These are phyloP conservation scores for Aspergillus hiratsukae DNA, from an alignment of 2,329 filamentous ascomycete genomes.

Conservation along the genomic window DNA sequence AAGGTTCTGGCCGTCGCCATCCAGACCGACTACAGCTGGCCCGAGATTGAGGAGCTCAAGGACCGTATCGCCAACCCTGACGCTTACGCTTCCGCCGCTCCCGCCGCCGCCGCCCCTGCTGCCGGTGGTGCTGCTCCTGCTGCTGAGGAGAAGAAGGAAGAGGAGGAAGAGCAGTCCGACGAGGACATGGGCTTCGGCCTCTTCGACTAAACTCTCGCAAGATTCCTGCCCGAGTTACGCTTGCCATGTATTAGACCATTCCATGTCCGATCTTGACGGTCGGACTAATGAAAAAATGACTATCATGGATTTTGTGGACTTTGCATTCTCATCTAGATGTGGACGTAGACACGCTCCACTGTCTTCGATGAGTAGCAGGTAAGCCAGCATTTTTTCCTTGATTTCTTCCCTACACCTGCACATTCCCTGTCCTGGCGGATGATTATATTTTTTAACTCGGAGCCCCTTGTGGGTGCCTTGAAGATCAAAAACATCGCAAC, in stretches of 20 bases:
- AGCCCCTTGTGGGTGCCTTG: slow-evolving; percentile 45
- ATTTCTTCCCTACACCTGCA: neutral
- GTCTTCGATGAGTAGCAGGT: slow-evolving; percentile 20
- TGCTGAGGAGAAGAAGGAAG: slow-evolving; percentile 55
- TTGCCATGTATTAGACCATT: slow-evolving; percentile 37
- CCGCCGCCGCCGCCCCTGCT: slow-evolving; percentile 56
- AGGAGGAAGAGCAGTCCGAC: slow-evolving; percentile 63
- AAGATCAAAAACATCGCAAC: slow-evolving; percentile 56
- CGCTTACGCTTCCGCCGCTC: slow-evolving; percentile 81
- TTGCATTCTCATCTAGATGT: slow-evolving; percentile 21
- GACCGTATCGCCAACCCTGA: slow-evolving; percentile 99
- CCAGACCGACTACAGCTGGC: slow-evolving; percentile 87
- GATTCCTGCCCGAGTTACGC: slow-evolving; percentile 23
- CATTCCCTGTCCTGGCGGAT: slow-evolving; percentile 36
- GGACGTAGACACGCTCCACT: slow-evolving; percentile 33
- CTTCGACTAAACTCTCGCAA: slow-evolving; percentile 56
- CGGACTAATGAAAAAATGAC: slow-evolving; percentile 31
- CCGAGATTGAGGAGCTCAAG: slow-evolving; percentile 96
- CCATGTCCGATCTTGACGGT: slow-evolving; percentile 29
- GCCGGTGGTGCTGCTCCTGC: slow-evolving; percentile 49
- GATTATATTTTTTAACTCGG: slow-evolving; percentile 68
- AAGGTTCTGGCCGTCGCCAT: slow-evolving; percentile 82
- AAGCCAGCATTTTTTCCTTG: slow-evolving; percentile 7
- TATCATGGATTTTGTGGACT: slow-evolving; percentile 21
- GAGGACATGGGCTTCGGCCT: slow-evolving; percentile 70